Base-by-base conservation (phyloP, 2,329 filamentous ascomycete species). In the Cercospora nicotianae region DNA sequence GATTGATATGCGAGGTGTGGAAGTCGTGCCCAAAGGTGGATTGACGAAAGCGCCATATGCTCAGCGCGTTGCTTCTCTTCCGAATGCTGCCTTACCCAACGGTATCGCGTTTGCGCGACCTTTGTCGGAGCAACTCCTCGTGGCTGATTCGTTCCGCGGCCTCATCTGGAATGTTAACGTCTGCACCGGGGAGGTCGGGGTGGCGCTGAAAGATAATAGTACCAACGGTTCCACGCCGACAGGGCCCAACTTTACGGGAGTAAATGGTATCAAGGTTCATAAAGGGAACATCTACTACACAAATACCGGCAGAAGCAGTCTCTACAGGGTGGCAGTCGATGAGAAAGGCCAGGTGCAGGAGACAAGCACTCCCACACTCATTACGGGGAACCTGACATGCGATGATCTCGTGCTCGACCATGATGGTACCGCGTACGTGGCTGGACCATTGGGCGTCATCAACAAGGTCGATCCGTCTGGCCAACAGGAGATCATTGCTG, bases 81-180 rank as follows among this genome's bases (percentile, higher is more conserved):
- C 28, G 8, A 33, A 58, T 2, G 55, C 55, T 28, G 33, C 60
- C 18, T 53, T 67, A 1, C 31, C 51, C 16, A 67, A 67, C 4
- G 60, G 65, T 13, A 26, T 67, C n/a, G 65, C 60, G 6, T 63
- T 63, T 42, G 48, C 55, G 16, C 39, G 20, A 30, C 62, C 66
- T 16, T 8, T 30, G 4, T 63, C 57, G 26, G 62, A 65, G 9
- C 42, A 67, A 12, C 31, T 67, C 23, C 65, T 67, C 20, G 51
- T 64, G 3, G 65, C 65, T 18, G 65, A 67, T 20, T 64, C 65
- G 18, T 67, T 67, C n/a, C 60, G 51, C 33, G 65, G 65, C 6
- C 51, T 67, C 31, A 64, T 67, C 39, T 67, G 65, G 65, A 67
- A 67, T 61, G 59, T 67, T 16, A 64, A 64, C 16, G 48, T 67